Conservation (phyloP, 2,329 filamentous ascomycete species). For the Lachnellula subtilissima region DNA sequence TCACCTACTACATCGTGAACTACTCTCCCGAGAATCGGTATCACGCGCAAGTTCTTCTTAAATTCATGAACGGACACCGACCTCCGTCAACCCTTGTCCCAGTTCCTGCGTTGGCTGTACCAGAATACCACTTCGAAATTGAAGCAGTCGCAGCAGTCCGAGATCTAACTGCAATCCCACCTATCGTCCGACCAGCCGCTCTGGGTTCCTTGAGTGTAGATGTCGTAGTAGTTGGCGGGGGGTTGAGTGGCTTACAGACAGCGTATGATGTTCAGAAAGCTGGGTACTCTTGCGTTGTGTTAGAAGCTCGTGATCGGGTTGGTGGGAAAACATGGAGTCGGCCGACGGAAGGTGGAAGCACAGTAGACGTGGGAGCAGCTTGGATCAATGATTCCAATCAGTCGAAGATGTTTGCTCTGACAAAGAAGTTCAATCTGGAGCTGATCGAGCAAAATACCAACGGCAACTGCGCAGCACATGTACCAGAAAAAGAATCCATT, state of each 20-base stretch:
- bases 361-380: conserved; percentile 50
- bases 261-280: conserved; percentile 12
- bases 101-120: conserved; percentile 36
- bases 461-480: conserved; percentile 41
- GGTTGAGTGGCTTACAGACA: conserved; percentile 11
- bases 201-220: background rate
- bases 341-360: conserved; percentile 29
- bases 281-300: conserved; percentile 23
- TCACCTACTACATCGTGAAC: conserved; percentile 41
- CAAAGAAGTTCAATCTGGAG: conserved; percentile 38
- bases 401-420: conserved; percentile 37
- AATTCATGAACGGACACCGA: conserved; percentile 36
- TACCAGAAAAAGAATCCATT: conserved; percentile 32
- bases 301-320: conserved; percentile 40
- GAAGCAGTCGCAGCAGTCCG: conserved; percentile 30
- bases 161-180: conserved; percentile 21
- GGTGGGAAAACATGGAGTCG: conserved; percentile 36
- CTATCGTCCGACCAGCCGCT: background rate
- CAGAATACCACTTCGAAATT: conserved; percentile 40
- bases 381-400: conserved; percentile 48
- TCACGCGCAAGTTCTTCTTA: conserved; percentile 36
- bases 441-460: conserved; percentile 44
- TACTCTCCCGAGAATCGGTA: conserved; percentile 36
- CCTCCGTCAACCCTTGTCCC: conserved; percentile 41
- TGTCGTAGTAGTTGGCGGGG: conserved; percentile 12